These are phyloP conservation scores for Gossypium thurberi DNA, from an alignment of 345 rosid species.

Conservation along the genomic window DNA sequence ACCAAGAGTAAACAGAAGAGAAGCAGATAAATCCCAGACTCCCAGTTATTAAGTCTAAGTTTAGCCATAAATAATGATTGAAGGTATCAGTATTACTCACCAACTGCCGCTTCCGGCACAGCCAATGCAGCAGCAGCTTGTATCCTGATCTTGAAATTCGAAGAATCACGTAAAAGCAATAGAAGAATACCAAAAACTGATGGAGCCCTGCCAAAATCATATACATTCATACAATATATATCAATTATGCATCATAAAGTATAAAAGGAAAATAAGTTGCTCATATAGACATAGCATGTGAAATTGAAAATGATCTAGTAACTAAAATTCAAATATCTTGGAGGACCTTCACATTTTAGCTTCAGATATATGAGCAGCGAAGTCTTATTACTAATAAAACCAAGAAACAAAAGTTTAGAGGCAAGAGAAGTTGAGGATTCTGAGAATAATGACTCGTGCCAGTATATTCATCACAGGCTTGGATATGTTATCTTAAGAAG, in stretches of 20 bases:
- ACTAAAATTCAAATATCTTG: background rate
- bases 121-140: slow-evolving; percentile 97
- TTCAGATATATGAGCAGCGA: background rate
- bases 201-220: slow-evolving; percentile 63
- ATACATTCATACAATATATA: background rate
- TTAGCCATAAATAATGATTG: background rate
- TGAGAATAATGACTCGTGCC: background rate
- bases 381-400: background rate
- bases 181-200: slow-evolving; percentile 78
- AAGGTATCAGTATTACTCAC: slow-evolving; percentile 34
- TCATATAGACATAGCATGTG: background rate
- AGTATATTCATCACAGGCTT: background rate
- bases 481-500: too few species aligned
- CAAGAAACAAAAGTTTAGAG: background rate
- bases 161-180: slow-evolving; percentile 76
- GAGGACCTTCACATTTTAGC: background rate
- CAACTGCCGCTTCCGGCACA: slow-evolving; percentile 56
- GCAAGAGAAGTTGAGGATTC: background rate
- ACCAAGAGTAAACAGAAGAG: background rate
- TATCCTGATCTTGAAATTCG: slow-evolving; percentile 89
- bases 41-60: background rate
- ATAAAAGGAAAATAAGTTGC: slow-evolving; percentile 7
- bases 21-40: background rate
- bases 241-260: background rate
- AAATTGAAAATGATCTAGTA: background rate